phyloP scores from a whole-genome alignment of 768 basidiomycete genomes.

The Fomitopsis serialis region DNA sequence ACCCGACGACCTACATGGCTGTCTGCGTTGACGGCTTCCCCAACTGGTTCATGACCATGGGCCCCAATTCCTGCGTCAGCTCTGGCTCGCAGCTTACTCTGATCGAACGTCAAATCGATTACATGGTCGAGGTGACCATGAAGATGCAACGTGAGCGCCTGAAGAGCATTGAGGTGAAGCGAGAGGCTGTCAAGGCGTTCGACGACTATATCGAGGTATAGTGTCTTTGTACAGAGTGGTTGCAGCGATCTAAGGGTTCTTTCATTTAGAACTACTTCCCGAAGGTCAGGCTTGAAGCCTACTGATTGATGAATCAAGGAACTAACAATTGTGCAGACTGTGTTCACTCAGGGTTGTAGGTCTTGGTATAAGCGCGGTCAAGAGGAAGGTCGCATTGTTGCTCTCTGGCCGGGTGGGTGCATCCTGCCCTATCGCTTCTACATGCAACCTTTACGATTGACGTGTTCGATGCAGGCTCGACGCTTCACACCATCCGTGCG shows the following conservation, averaged over 20 bases:
- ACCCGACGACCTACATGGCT: constrained; percentile 54
- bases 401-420: constrained; percentile 55
- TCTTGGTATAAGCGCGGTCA: constrained; percentile 64
- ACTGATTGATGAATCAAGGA: not conserved
- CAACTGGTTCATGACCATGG: constrained; percentile 54
- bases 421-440: not conserved
- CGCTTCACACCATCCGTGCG: constrained; percentile 41
- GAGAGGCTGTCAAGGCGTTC: constrained; percentile 55
- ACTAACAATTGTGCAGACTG: constrained; percentile 33
- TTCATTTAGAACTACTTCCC: constrained; percentile 39
- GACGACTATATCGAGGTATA: constrained; percentile 53
- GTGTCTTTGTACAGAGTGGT: not conserved
- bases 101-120: constrained; percentile 53
- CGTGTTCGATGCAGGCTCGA: not conserved
- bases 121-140: constrained; percentile 45
- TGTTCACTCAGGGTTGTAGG: constrained; percentile 50
- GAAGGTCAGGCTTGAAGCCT: constrained; percentile 21
- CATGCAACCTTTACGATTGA: not conserved
- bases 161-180: constrained; percentile 56
- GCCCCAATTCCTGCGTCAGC: constrained; percentile 53
- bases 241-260: not conserved
- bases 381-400: constrained; percentile 51
- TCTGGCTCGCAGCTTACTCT: constrained; percentile 49
- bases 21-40: constrained; percentile 60
- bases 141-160: constrained; percentile 64